phyloP scores from a whole-genome alignment of 1,139 yeast species.

The Suhomyces chickasaworum region DNA sequence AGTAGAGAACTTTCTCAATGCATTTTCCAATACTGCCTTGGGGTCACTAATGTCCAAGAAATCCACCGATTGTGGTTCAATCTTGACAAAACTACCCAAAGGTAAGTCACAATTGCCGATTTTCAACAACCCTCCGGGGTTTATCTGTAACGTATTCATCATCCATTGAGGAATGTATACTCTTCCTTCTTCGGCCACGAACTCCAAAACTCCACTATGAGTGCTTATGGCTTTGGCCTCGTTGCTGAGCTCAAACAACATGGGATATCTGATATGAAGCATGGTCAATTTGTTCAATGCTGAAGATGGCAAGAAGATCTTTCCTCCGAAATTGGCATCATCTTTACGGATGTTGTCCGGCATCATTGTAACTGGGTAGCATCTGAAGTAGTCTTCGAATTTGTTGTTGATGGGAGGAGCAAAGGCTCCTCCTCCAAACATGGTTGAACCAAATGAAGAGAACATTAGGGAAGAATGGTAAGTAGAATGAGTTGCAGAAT shows the following conservation, averaged over 20 bases:
- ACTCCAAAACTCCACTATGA: slow-evolving; percentile 94
- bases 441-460: slow-evolving; percentile 46
- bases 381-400: slow-evolving; percentile 82
- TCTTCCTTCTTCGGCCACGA: slow-evolving; percentile 96
- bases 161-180: slow-evolving; percentile 97
- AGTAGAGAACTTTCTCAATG: slow-evolving; percentile 85
- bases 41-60: slow-evolving; percentile 94
- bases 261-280: slow-evolving; percentile 89
- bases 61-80: slow-evolving; percentile 93
- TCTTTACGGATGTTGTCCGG: slow-evolving; percentile 76
- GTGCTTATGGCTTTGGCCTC: slow-evolving; percentile 62
- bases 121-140: slow-evolving; percentile 79
- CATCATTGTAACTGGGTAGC: slow-evolving; percentile 92
- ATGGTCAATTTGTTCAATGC: slow-evolving; percentile 85
- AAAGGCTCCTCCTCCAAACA: slow-evolving; percentile 42
- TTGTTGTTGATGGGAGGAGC: slow-evolving; percentile 35
- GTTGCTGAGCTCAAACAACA: slow-evolving; percentile 81
- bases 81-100: slow-evolving; percentile 83
- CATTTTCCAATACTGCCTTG: slow-evolving; percentile 93
- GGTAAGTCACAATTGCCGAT: slow-evolving; percentile 80
- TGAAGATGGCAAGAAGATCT: slow-evolving; percentile 91
- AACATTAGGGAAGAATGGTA: slow-evolving; percentile 31
- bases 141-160: slow-evolving; percentile 73
- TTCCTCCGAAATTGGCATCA: slow-evolving; percentile 93
- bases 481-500: background rate